A percentile compares a stretch with the other conserved stretches of the same genome.
phyloP scores from a whole-genome alignment of 2,329 filamentous ascomycete genomes.

The Cyanodermella asteris region DNA sequence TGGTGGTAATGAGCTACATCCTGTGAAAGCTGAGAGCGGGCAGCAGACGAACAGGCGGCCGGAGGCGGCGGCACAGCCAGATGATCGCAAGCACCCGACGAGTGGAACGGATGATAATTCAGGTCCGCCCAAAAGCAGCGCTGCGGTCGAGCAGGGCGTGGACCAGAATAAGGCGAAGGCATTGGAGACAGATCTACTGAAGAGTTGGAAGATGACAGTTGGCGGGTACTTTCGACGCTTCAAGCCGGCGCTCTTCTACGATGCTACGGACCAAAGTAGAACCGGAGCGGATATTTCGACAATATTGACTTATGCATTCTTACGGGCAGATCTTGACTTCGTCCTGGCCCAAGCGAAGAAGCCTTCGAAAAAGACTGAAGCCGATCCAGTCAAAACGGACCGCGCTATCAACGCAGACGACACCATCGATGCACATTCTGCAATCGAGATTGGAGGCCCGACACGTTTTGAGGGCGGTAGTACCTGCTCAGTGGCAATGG shows the following conservation, averaged over 20 bases:
- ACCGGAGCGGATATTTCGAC: slow-evolving; percentile 38
- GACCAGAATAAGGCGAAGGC: background rate
- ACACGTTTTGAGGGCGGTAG: slow-evolving; percentile 84
- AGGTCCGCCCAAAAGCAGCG: background rate
- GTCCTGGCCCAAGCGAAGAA: slow-evolving; percentile 73
- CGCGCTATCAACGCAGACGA: slow-evolving; percentile 67
- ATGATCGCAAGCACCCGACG: background rate
- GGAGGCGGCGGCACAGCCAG: no score
- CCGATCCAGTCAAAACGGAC: slow-evolving; percentile 50
- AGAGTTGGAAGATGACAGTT: slow-evolving; percentile 61
- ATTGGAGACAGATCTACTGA: no score
- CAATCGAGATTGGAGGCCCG: slow-evolving; percentile 29
- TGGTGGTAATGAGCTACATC: slow-evolving; percentile 1
- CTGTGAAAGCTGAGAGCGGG: slow-evolving; percentile 1
- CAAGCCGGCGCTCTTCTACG: slow-evolving; percentile 55
- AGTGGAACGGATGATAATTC: slow-evolving; percentile 3
- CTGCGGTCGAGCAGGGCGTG: no score
- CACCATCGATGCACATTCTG: slow-evolving; percentile 20
- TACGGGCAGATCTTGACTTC: slow-evolving; percentile 87
- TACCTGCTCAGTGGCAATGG: slow-evolving; percentile 71
- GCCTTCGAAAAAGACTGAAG: slow-evolving; percentile 46
- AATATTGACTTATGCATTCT: slow-evolving; percentile 74
- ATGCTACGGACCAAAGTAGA: no score
- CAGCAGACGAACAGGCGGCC: slow-evolving; percentile 1
- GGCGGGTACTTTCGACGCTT: slow-evolving; percentile 92